Conservation (phyloP, 495 filamentous ascomycete genomes). For the Aspergillus diversus region DNA sequence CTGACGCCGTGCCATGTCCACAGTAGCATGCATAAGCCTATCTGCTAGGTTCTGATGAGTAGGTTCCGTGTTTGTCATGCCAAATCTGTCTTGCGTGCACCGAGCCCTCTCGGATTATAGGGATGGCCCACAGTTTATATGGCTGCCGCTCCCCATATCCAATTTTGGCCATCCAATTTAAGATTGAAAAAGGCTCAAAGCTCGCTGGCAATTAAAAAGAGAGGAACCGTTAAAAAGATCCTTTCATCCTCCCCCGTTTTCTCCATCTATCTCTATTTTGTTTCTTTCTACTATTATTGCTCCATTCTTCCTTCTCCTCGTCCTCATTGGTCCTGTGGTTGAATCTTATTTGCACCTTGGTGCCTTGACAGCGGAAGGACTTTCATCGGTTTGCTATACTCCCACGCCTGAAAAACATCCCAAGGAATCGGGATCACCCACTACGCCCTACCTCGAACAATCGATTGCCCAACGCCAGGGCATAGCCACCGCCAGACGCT, state of each 20-base stretch:
- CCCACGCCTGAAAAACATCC: neutral
- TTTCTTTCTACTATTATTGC: neutral
- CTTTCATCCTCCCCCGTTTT: constrained; percentile 6
- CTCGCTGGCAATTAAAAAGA: constrained; percentile 17
- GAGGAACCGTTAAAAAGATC: neutral
- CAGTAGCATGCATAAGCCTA: constrained; percentile 47
- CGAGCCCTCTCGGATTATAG: constrained; percentile 32
- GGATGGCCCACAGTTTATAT: constrained; percentile 49
- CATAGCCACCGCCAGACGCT: constrained; percentile 6
- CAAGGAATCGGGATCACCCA: neutral
- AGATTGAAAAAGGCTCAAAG: constrained; percentile 22
- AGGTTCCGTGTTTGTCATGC: constrained; percentile 45
- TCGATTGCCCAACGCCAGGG: constrained; percentile 1
- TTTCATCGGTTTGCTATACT: constrained; percentile 1
- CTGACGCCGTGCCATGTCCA: constrained; percentile 44
- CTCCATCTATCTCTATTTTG: constrained; percentile 4
- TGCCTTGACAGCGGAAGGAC: constrained; percentile 7
- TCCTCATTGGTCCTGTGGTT: constrained; percentile 17
- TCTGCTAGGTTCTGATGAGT: constrained; percentile 44
- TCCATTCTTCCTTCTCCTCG: constrained; percentile 21
- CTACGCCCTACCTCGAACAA: neutral
- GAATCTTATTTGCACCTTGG: neutral
- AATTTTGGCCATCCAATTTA: constrained; percentile 26
- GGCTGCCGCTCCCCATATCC: constrained; percentile 46
- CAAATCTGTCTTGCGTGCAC: constrained; percentile 33